Percentiles rank a stretch among this genome's conserved stretches.
These are phyloP conservation scores for Castanopsis chinensis DNA, from an alignment of 306 rosid species.

Conservation along the genomic window DNA sequence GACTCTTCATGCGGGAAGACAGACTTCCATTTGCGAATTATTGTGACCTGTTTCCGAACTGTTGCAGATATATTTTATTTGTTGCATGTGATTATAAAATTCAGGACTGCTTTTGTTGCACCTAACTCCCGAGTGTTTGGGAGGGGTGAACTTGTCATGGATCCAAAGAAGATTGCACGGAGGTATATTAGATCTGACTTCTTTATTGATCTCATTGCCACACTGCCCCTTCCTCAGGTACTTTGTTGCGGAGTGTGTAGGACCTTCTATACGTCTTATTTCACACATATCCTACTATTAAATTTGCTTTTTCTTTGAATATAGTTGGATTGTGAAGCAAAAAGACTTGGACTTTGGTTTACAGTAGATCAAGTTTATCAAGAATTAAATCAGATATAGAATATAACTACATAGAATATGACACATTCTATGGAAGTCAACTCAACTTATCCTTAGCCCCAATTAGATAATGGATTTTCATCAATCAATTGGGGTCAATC, in stretches of 20 bases:
- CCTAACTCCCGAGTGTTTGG: slow-evolving; percentile 96
- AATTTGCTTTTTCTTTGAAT: slow-evolving; percentile 13
- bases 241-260: slow-evolving; percentile 7
- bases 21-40: slow-evolving; percentile 62
- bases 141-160: slow-evolving; percentile 98
- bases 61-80: slow-evolving; percentile 82
- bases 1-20: slow-evolving; percentile 64
- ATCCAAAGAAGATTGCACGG: slow-evolving; percentile 81
- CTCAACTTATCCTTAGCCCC: too few species aligned
- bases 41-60: slow-evolving; percentile 83
- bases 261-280: slow-evolving; percentile 1
- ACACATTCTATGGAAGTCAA: too few species aligned
- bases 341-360: not conserved
- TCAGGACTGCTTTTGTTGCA: slow-evolving; percentile 90
- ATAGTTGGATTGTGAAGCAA: not conserved
- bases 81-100: slow-evolving; percentile 82
- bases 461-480: too few species aligned
- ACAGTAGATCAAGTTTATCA: not conserved
- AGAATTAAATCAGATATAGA: not conserved
- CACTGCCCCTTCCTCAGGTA: slow-evolving; percentile 97
- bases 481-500: too few species aligned
- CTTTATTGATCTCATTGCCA: slow-evolving; percentile 88
- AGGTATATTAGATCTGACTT: slow-evolving; percentile 85
- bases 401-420: not conserved
- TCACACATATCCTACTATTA: not conserved